Evolutionary conservation across 208 protist genomes (phyloP), one percentile per base, ranked within the genome.

Genomic region (Balamuthia mandrillaris): DNA sequence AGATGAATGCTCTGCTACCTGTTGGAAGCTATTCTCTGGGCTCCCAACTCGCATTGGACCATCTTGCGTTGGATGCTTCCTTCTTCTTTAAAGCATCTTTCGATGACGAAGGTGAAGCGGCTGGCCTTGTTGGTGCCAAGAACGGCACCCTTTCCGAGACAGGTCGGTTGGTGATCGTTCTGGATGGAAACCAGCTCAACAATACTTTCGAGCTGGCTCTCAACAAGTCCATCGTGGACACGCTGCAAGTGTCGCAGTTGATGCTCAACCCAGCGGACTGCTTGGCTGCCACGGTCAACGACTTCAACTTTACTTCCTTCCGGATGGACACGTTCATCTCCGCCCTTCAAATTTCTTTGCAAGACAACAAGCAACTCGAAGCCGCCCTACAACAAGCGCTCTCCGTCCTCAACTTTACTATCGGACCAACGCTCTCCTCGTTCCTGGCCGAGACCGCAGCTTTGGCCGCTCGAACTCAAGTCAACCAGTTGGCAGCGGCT

Each of bases 111-210:
- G n/a, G n/a, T n/a, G n/a, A n/a, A n/a, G n/a, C n/a, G n/a, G n/a
- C n/a, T n/a, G n/a, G n/a, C n/a, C n/a, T n/a, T n/a, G n/a, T n/a
- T n/a, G n/a, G n/a, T n/a, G n/a, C n/a, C n/a, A n/a, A n/a, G n/a
- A n/a, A n/a, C n/a, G n/a, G n/a, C n/a, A n/a, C n/a, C n/a, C 70
- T 86, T 33, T 58, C 79, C 70, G 83, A 86, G 70, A 58, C 52
- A 7, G 65, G 58, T 31, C 7, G 21, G 0, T 24, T 86, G 2
- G 49, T 74, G 10, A 33, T 70, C 14, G 6, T 10, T 2, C 47
- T 86, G 1, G 44, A 66, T 31, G 49, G 70, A 35, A 72, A 49
- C 54, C 18, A 29, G 1, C 52, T 86, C n/a, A 21, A 14, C 39
- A 58, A 42, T 2, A 37, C n/a, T 29, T 10, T 86, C 2, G 44